Base-by-base conservation (phyloP, 2,329 filamentous ascomycete genomes). In the Pseudovirgaria hyperparasitica region DNA sequence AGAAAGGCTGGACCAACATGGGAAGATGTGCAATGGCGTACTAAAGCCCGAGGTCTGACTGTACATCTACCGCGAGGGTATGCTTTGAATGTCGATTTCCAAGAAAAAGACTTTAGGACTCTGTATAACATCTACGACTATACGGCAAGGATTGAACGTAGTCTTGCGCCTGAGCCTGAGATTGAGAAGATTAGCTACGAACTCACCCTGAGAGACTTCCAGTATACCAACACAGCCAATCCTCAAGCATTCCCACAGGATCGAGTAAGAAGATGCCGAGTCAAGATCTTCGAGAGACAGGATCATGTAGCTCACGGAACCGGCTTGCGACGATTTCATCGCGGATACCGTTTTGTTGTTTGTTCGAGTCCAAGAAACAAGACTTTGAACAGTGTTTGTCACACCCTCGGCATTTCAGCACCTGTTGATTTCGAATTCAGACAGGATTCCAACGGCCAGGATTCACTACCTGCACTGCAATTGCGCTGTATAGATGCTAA, bases 81-180 rank as follows among this genome's bases (percentile, higher is more conserved):
- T 43, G 59, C 76, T 31, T 56, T 92, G 22, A 70, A 69, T 12
- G 58, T 90, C 11, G 72, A 78, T 36, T 75, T 85, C 45, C 65
- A 65, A 9, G 79, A 85, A 41, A 60, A 69, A n/a, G 82, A 92
- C 45, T 92, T 80, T 57, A 71, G 76, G 34, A 74, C 70, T 35
- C 55, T 92, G 8, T 86, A 77, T 72, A 79, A 73, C 40, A 82
- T 92, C 52, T 82, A 85, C 38, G 82, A 92, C 33, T 87, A 92
- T 48, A 82, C 79, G 15, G 70, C 68, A 37, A 82, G 80, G 42
- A 72, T 87, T 2, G 77, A 85, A 43, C 65, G 67, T 15, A 80
- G 72, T 27, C 62, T 92, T 22, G 72, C 72, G 19, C 72, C 75
- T 5, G 68, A 72, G 21, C n/a, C n/a, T n/a, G 62, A 65, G 16